Base-by-base conservation (phyloP, 768 basidiomycete species). In the Serpula lacrymans region DNA sequence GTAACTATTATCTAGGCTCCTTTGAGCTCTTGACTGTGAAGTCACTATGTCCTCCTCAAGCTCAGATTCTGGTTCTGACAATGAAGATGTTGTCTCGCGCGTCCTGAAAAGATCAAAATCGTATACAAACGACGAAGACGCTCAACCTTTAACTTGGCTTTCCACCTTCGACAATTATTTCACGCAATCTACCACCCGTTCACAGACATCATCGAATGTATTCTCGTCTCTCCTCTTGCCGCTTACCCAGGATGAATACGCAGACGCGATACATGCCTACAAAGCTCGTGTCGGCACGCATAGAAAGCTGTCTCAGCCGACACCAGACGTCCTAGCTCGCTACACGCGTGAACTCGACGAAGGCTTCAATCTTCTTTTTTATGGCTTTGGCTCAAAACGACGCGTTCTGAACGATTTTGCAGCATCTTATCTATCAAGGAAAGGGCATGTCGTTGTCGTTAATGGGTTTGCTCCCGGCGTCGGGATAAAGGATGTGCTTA, bases 111-210 rank as follows among this genome's bases (percentile, higher is more conserved):
- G n/a, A n/a, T n/a, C n/a, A n/a, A n/a, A 40, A 23, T 39, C 40
- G 50, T 41, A 50, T 32, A 41, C 21, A 32, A 6, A 49, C 41
- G 46, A 38, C 32, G 28, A 36, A 40, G 37, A 49, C 35, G 34
- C 21, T 20, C 25, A 37, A 16, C 14, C 35, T 5, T 41, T 39
- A 8, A 30, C 37, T 17, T 12, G 16, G 4, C 72, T 77, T 18
- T 80, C 88, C 5, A 68, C 81, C 6, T 91, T 93, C 40, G 93
- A 98, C 65, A 80, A 84, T 16, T 98, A 95, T 67, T 88, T 98
- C 58, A 71, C 69, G 5, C 74, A 80, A 28, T 67, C 74, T 21
- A 68, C 80, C 7, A 69, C 79, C 17, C 74, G 83, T 12, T 64
- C 80, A 1, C 77, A 78, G 46, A 94, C 91, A 22, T 90, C 89